Conservation (phyloP, 1,284 basidiomycete genomes). For the Cronartium quercuum region DNA sequence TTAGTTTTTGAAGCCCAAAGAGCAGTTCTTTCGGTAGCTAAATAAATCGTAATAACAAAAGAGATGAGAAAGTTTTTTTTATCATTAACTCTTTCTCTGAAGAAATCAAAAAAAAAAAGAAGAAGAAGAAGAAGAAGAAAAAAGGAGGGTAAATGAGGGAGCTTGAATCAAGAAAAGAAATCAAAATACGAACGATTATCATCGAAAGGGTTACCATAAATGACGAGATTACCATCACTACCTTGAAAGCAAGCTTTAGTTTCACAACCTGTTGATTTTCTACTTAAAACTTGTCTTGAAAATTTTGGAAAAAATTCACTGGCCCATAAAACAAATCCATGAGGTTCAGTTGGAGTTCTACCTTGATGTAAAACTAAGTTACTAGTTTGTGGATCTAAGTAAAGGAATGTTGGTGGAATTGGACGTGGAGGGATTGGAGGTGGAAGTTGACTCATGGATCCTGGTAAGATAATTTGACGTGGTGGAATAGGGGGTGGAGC, state of each 20-base stretch:
- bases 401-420: slow-evolving; percentile 19
- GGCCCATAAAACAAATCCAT: slow-evolving; percentile 27
- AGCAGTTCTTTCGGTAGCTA: slow-evolving; percentile 25
- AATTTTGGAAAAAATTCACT: slow-evolving; percentile 27
- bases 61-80: not conserved
- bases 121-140: too few relatives aligned
- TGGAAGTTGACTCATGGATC: not conserved
- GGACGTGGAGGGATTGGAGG: slow-evolving; percentile 16
- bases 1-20: slow-evolving; percentile 33
- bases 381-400: slow-evolving; percentile 27
- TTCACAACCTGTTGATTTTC: slow-evolving; percentile 2
- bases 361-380: slow-evolving; percentile 32
- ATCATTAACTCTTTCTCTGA: not conserved
- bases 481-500: slow-evolving; percentile 31
- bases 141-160: not conserved
- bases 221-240: slow-evolving; percentile 30
- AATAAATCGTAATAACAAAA: not conserved
- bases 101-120: not conserved
- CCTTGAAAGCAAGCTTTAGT: slow-evolving; percentile 30
- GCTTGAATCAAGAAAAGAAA: not conserved
- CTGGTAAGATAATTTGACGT: too few relatives aligned
- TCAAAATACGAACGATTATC: slow-evolving; percentile 11
- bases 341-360: slow-evolving; percentile 20
- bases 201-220: slow-evolving; percentile 32
- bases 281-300: slow-evolving; percentile 25